These are phyloP conservation scores for Colletotrichum falcatum DNA, from an alignment of 2,329 filamentous ascomycete genomes.

Conservation along the genomic window DNA sequence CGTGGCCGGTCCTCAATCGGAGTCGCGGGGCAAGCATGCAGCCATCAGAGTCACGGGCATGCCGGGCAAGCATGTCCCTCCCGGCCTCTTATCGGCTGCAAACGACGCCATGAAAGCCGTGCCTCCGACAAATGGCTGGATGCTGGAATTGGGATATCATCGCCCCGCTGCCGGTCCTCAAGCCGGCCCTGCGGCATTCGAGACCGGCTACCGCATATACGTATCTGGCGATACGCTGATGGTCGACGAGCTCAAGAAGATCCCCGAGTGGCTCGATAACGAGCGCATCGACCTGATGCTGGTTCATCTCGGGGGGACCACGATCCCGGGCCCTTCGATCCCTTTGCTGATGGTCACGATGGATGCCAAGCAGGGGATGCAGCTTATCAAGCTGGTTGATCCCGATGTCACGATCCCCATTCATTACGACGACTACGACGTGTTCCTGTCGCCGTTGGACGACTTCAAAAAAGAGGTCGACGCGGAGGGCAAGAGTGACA, in stretches of 20 bases:
- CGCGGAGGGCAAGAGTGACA: constrained; percentile 61
- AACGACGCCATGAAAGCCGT: constrained; percentile 58
- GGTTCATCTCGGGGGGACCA: constrained; percentile 74
- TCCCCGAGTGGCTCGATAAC: constrained; percentile 65
- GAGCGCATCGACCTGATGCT: constrained; percentile 74
- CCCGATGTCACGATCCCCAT: constrained; percentile 73
- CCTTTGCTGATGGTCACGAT: constrained; percentile 76
- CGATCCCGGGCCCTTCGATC: constrained; percentile 68
- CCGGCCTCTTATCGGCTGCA: constrained; percentile 52
- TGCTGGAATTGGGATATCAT: constrained; percentile 70
- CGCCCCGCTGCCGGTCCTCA: not conserved
- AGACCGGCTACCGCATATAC: constrained; percentile 70
- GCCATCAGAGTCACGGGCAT: constrained; percentile 70
- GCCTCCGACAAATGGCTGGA: constrained; percentile 76
- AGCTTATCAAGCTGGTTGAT: constrained; percentile 69
- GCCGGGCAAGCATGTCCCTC: constrained; percentile 73
- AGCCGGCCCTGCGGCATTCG: constrained; percentile 47
- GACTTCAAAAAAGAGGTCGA: constrained; percentile 67
- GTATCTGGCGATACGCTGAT: constrained; percentile 75
- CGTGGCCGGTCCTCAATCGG: not conserved
- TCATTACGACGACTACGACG: constrained; percentile 74
- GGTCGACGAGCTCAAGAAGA: constrained; percentile 71
- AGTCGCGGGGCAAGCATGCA: constrained; percentile 45
- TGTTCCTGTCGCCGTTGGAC: constrained; percentile 54
- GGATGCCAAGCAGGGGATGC: constrained; percentile 72